Conservation (phyloP, 148 eudicot species). For the Dysphania ambrosioides region DNA sequence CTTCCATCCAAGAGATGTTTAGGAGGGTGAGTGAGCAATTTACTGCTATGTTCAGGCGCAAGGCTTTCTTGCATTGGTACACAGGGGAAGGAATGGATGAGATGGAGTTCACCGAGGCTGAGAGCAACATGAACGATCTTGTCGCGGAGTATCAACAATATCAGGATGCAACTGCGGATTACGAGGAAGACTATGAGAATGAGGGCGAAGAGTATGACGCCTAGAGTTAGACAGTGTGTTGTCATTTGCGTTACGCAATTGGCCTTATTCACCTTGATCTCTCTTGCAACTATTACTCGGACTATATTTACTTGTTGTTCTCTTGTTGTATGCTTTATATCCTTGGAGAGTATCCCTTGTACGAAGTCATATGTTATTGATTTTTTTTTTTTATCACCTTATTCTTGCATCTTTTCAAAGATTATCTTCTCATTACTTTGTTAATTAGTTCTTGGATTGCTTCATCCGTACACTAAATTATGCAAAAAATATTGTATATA, state of each 20-base stretch:
- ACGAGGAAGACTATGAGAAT: slow-evolving; percentile 58
- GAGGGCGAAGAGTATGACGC: slow-evolving; percentile 44
- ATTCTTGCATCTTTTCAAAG: neutral
- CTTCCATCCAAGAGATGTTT: slow-evolving; percentile 74
- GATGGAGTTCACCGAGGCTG: slow-evolving; percentile 80
- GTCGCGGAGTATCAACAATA: slow-evolving; percentile 85
- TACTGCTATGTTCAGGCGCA: slow-evolving; percentile 79
- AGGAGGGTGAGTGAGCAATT: slow-evolving; percentile 84
- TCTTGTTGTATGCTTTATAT: slow-evolving; percentile 4
- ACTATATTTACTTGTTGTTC: neutral
- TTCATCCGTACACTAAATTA: neutral
- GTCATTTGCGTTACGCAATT: neutral
- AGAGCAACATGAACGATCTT: slow-evolving; percentile 83
- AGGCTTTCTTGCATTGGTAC: slow-evolving; percentile 87
- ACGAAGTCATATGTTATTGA: slow-evolving; percentile 1
- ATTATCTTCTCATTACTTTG: too few species aligned
- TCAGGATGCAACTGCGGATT: slow-evolving; percentile 74
- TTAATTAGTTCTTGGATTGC: neutral
- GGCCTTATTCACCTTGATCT: neutral
- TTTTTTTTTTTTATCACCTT: neutral
- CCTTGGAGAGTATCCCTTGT: slow-evolving; percentile 4
- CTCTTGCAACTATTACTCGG: neutral
- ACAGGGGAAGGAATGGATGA: slow-evolving; percentile 86
- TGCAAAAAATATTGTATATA: too few species aligned
- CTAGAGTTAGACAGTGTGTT: slow-evolving; percentile 1